Conservation (phyloP, 2,329 filamentous ascomycete species). For the Arachnopeziza araneosa region DNA sequence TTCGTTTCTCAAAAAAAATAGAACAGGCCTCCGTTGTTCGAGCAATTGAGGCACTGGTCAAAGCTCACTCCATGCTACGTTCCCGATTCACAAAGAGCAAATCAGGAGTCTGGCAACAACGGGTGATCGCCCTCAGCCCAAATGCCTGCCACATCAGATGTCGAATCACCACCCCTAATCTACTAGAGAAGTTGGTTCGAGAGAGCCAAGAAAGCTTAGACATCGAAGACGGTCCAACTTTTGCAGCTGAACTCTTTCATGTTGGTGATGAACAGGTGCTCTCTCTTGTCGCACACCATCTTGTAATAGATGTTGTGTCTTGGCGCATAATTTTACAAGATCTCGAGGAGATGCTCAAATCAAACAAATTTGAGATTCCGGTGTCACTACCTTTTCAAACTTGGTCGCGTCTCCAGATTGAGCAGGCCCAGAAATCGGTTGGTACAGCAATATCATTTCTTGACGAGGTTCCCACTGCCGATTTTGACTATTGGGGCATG, state of each 20-base stretch:
- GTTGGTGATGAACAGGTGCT: slow-evolving; percentile 31
- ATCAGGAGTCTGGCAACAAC: not conserved
- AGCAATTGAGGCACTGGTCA: slow-evolving; percentile 30
- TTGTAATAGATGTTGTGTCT: slow-evolving; percentile 33
- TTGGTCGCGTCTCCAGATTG: not conserved
- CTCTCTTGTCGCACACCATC: slow-evolving; percentile 22
- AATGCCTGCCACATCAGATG: slow-evolving; percentile 1
- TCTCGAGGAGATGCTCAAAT: slow-evolving; percentile 28
- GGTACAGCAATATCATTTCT: not conserved
- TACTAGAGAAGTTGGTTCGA: not conserved
- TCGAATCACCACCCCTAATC: not conserved
- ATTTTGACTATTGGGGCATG: not conserved
- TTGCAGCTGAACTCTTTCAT: slow-evolving; percentile 20
- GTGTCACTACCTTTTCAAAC: not conserved
- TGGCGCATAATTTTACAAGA: slow-evolving; percentile 36
- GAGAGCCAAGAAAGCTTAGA: slow-evolving; percentile 31
- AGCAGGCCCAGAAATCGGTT: not conserved
- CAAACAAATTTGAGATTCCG: not conserved
- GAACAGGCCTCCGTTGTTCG: not conserved
- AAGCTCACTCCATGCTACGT: slow-evolving; percentile 36
- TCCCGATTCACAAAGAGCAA: slow-evolving; percentile 28
- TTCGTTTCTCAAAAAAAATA: slow-evolving; percentile 7
- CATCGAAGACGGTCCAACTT: slow-evolving; percentile 12
- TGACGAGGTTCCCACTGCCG: not conserved
- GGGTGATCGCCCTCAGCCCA: slow-evolving; percentile 3